Conservation (phyloP, 2,329 filamentous ascomycete species). For the Xylaria sp. region DNA sequence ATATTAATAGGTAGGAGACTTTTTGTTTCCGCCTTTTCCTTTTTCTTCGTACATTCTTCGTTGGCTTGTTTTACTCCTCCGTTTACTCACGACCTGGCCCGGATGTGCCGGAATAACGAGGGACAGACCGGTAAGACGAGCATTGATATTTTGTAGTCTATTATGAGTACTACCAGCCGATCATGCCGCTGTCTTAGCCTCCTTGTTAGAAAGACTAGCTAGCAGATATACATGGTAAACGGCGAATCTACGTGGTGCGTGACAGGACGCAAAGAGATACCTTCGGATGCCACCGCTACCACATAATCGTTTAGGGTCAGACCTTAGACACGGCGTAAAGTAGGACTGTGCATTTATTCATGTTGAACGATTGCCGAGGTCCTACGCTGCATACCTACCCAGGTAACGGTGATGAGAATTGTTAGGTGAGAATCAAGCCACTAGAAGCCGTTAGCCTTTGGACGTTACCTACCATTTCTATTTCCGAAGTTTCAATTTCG, state of each 20-base stretch:
- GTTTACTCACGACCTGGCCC: neutral
- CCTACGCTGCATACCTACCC: neutral
- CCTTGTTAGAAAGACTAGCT: neutral
- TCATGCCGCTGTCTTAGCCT: neutral
- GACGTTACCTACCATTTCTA: neutral
- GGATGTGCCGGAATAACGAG: neutral
- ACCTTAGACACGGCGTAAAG: neutral
- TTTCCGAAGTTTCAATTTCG: neutral
- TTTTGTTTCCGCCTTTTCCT: neutral
- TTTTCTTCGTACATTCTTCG: neutral
- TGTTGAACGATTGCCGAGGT: neutral
- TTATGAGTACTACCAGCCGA: neutral
- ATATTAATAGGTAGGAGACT: neutral
- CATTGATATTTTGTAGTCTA: neutral
- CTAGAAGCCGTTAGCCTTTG: neutral
- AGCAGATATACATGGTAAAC: neutral
- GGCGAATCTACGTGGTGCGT: neutral
- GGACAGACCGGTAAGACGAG: neutral
- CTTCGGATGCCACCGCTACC: neutral
- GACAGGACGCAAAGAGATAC: neutral
- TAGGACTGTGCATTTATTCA: neutral
- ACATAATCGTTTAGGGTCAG: neutral
- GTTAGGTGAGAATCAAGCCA: neutral
- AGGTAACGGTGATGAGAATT: neutral
- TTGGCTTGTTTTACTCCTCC: neutral